These are phyloP conservation scores for Suillus hirtellus DNA, from an alignment of 768 basidiomycete genomes.

Conservation along the genomic window DNA sequence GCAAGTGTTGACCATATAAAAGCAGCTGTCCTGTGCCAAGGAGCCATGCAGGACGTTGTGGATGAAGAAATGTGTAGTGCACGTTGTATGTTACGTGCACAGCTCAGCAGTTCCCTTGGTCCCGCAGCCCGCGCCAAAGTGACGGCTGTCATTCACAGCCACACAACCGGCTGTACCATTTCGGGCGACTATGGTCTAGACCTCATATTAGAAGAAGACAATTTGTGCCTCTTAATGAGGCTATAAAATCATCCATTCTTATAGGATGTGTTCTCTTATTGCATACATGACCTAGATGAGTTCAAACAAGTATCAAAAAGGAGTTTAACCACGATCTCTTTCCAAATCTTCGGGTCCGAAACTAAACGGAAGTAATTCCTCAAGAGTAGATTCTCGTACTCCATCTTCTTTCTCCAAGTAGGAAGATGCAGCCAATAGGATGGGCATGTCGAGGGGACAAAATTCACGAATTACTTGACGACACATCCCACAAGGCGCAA, in stretches of 20 bases:
- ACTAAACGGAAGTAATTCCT: slow-evolving; percentile 75
- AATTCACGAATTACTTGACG: slow-evolving; percentile 91
- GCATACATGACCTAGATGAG: background rate
- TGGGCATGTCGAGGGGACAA: slow-evolving; percentile 70
- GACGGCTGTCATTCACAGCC: background rate
- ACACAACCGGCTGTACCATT: background rate
- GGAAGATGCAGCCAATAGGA: slow-evolving; percentile 68
- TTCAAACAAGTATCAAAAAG: background rate
- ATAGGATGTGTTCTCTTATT: background rate
- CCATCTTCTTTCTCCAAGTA: slow-evolving; percentile 47
- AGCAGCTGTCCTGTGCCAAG: slow-evolving; percentile 28
- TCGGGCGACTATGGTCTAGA: background rate
- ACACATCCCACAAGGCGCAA: slow-evolving; percentile 93
- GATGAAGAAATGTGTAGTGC: slow-evolving; percentile 6
- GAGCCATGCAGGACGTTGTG: slow-evolving; percentile 28
- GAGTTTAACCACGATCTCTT: background rate
- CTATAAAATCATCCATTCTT: background rate
- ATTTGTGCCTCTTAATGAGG: background rate
- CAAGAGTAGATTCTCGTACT: slow-evolving; percentile 66
- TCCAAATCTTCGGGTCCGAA: slow-evolving; percentile 88
- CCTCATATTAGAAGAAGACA: background rate
- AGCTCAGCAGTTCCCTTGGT: background rate
- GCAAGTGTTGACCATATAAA: slow-evolving; percentile 27
- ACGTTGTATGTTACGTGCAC: background rate
- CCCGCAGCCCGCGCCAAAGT: background rate